Conservation (phyloP, 2,329 filamentous ascomycete species). For the Colletotrichum siamense region DNA sequence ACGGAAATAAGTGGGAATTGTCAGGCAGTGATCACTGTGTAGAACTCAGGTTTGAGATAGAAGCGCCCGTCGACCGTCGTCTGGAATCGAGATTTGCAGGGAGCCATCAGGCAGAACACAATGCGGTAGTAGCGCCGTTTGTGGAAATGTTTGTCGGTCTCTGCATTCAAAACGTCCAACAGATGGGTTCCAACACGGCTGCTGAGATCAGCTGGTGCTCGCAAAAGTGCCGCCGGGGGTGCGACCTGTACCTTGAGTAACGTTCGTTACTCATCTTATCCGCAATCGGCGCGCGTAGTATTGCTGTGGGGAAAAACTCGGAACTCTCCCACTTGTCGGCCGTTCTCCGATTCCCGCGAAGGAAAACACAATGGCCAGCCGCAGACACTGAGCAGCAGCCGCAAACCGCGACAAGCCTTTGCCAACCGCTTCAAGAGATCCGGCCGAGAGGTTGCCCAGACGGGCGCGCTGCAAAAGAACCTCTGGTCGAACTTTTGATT, state of each 20-base stretch:
- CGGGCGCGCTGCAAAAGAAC: neutral
- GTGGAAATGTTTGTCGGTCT: neutral
- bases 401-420: neutral
- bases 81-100: neutral
- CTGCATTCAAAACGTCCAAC: neutral
- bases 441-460: neutral
- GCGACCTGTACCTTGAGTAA: neutral
- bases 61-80: neutral
- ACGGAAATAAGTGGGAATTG: slow-evolving; percentile 2
- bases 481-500: slow-evolving; percentile 4
- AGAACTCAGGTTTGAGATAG: neutral
- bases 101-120: neutral
- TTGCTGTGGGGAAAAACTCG: neutral
- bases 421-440: slow-evolving; percentile 11
- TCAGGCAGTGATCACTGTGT: neutral
- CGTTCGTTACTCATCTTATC: neutral
- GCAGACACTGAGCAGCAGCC: neutral
- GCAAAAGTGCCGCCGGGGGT: neutral
- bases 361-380: neutral
- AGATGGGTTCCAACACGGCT: neutral
- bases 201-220: neutral
- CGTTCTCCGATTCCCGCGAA: neutral
- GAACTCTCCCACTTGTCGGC: neutral
- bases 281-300: neutral
- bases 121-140: neutral